Base-by-base conservation (phyloP, 2,329 filamentous ascomycete genomes). In the Biscogniauxia mediterranea region DNA sequence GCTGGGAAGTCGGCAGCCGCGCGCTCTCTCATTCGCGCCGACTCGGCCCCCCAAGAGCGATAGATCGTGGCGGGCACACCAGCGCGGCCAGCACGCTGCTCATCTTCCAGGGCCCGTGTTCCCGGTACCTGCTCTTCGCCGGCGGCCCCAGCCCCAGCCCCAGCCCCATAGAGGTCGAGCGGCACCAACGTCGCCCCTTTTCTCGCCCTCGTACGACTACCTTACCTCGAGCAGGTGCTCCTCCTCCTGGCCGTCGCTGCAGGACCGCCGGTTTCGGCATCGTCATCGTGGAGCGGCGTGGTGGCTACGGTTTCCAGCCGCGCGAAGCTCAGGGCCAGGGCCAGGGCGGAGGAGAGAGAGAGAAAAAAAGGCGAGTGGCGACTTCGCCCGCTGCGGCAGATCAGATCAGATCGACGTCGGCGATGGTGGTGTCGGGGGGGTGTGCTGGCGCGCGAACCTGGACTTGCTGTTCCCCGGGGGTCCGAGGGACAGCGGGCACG, bases 201-300 rank as follows among this genome's bases (percentile, higher is more conserved):
- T 80, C 68, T 85, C 85, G 0, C 76, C 80, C 1, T 85, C 81
- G n/a, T 87, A 79, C 61, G 85, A 89, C n/a, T n/a, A n/a, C n/a
- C n/a, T 67, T 89, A 88, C 67, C 73, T 88, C 3, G 83, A 86
- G 67, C 85, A 88, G 67, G 81, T 88, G 0, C 76, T 89, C 1
- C 73, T 87, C n/a, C n/a, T n/a, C n/a, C n/a, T n/a, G n/a, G 32
- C 85, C 85, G 2, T 75, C 78, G 0, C 73, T 89, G 0, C 76
- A 84, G 67, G 74, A 77, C 2, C 76, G 77, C 3, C n/a, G n/a
- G n/a, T n/a, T 86, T 87, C 58, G 78, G 79, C 1, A 71, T n/a
- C n/a, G n/a, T 87, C 50, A 58, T 60, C 1, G 76, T 85, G 3
- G 77, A 82, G 61, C 70, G 83, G 7, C 19, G 75, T 85, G n/a